Base-by-base conservation (phyloP, 2,329 filamentous ascomycete species). In the Aspergillus calidoustus region DNA sequence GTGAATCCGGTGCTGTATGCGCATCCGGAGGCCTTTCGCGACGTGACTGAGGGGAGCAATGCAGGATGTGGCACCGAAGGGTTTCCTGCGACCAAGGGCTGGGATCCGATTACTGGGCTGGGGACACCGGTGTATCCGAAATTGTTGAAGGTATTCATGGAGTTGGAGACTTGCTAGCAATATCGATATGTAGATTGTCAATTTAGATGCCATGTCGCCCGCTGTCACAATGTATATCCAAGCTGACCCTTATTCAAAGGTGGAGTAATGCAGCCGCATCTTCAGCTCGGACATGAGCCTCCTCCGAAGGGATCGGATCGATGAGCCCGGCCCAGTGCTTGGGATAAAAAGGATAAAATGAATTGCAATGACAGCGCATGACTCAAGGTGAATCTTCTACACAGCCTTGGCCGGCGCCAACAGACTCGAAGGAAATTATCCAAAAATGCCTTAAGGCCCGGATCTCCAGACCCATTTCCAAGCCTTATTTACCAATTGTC, bases 1-100 rank as follows among this genome's bases (percentile, higher is more conserved):
- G 70, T 86, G 22, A 83, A 86, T 54, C 83, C 80, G 0, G 78
- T 80, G 46, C 68, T 85, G 9, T 73, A 75, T 57, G 66, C 62
- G 25, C 63, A 74, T 51, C 66, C 67, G 0, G 70, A 77, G 19
- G 77, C 75, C 3, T 75, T 77, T 1, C 74, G 74, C 2, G 81
- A 81, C 22, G 81, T 83, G 49, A 74, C 75, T 30, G 78, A 77
- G 38, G 76, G 75, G 2, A 74, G 76, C 22, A 74, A 69, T 53
- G 59, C 65, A 22, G 72, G 71, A 1, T 75, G 73, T 64, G 66
- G 57, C 15, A 69, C 69, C 1, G 60, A 72, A 11, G 72, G 71
- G 2, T 74, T 74, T 48, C 59, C 61, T 43, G 73, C 71, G 48
- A 66, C 68, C 54, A 31, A 62, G 57, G 69, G 71, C 69, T 75